Evolutionary conservation across 1,139 yeast genomes (phyloP).

Genomic region (Hyphopichia burtonii): DNA sequence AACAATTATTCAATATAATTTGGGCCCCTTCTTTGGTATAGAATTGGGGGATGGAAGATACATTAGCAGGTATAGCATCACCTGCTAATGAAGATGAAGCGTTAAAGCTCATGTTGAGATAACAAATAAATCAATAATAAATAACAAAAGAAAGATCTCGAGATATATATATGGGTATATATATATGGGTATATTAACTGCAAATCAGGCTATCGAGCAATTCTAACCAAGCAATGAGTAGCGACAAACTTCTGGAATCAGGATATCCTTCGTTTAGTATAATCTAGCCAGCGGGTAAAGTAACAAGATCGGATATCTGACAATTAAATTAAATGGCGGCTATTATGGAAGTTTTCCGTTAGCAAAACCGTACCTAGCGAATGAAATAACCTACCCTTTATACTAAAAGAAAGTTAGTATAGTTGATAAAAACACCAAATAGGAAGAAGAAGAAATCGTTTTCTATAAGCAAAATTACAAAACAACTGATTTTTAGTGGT

Average conservation of each 20-base stretch:
- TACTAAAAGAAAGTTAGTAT: neutral
- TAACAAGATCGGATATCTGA: no score
- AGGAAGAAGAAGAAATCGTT: neutral
- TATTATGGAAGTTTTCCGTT: no score
- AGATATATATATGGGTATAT: no score
- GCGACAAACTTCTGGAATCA: no score
- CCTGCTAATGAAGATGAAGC: neutral
- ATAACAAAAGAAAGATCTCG: no score
- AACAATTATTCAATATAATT: slow-evolving; percentile 1
- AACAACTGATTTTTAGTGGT: neutral
- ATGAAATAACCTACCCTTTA: neutral
- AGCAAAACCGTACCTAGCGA: neutral
- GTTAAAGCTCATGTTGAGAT: neutral
- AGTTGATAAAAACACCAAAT: neutral
- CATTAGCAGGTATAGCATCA: neutral
- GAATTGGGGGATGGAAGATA: neutral
- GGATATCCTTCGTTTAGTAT: no score
- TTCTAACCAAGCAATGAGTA: no score
- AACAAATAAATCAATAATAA: neutral
- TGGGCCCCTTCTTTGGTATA: neutral
- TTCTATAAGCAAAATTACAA: neutral
- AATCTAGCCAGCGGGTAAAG: no score
- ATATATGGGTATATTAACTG: no score
- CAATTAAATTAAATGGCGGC: no score
- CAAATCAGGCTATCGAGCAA: no score